Evolutionary conservation across 163 green algal species (phyloP), one percentile per base, ranked within the genome.

Genomic region (Botryococcus braunii): DNA sequence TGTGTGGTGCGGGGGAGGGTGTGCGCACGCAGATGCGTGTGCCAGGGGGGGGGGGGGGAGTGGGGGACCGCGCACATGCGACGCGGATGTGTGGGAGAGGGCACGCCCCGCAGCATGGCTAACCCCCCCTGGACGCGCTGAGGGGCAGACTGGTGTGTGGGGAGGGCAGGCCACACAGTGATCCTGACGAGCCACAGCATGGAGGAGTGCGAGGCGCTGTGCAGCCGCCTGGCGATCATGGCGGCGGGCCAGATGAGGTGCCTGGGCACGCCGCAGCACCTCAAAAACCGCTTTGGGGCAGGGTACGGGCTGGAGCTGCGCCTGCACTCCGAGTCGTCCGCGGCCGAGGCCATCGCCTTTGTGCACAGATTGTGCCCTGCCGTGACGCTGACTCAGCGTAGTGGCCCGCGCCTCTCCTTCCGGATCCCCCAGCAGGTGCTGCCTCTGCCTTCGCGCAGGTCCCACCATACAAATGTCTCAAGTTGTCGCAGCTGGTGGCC

Each of bases 171-270:
- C 9, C 79, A 81, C 64, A 88, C 78, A 13, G 81, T 97, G 57
- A 65, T 97, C 34, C 81, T 97, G 37, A 96, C 89, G 5, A 89
- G 68, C 27, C 92, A 97, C 80, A 84, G 71, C 58, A 97, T 97
- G 92, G 92, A 97, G 80, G 92, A 97, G 79, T 90, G 83, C 49
- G 92, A 97, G 73, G 89, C 87, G 39, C 86, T 97, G 63, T 95
- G 89, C 72, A 63, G 62, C 8, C 77, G 83, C 37, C 71, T 92
- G 32, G 86, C 77, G 69, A 85, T 94, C 69, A 87, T 92, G 75
- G 65, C 78, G 32, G 71, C 64, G 3, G 86, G 86, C 29, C 55
- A 62, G 17, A 68, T 93, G 62, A 62, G 68, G 40, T 93, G 86
- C 70, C 69, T 91, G 38, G 88, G 87, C 34, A 79, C 77, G 4